These are phyloP conservation scores for Sclerotinia sclerotiorum DNA, from an alignment of 2,329 filamentous ascomycete species.

Conservation along the genomic window DNA sequence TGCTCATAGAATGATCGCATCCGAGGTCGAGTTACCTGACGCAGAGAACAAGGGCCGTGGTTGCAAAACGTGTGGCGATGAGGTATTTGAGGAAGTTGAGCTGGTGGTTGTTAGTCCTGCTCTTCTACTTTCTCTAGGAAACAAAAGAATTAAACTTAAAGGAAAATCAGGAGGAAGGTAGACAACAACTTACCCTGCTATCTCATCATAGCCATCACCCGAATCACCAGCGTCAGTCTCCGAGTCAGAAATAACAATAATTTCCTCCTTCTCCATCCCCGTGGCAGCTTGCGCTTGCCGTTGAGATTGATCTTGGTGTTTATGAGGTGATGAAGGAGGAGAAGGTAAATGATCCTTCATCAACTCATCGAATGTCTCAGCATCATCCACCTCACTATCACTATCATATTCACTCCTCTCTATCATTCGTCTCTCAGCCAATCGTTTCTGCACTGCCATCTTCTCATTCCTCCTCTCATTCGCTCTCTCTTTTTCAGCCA, in stretches of 20 bases:
- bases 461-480: conserved; percentile 6
- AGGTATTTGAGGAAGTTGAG: background rate
- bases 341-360: background rate
- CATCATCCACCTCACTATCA: conserved; percentile 21
- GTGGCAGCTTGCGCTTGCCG: background rate
- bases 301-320: too few relatives aligned
- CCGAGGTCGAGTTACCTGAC: background rate
- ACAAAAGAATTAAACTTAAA: too few relatives aligned
- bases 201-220: background rate
- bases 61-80: background rate
- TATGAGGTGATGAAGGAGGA: background rate
- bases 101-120: background rate
- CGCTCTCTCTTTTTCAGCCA: background rate
- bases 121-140: too few relatives aligned
- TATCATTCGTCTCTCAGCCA: background rate
- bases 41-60: background rate
- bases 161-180: background rate
- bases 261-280: background rate
- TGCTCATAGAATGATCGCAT: background rate
- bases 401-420: conserved; percentile 17
- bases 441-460: background rate
- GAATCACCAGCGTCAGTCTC: background rate
- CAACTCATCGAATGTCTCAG: background rate
- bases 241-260: conserved; percentile 10
- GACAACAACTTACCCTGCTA: background rate